Evolutionary conservation across 169 alveolate species (phyloP), one percentile per base, ranked within the genome.

Genomic region (Eimeria praecox): DNA sequence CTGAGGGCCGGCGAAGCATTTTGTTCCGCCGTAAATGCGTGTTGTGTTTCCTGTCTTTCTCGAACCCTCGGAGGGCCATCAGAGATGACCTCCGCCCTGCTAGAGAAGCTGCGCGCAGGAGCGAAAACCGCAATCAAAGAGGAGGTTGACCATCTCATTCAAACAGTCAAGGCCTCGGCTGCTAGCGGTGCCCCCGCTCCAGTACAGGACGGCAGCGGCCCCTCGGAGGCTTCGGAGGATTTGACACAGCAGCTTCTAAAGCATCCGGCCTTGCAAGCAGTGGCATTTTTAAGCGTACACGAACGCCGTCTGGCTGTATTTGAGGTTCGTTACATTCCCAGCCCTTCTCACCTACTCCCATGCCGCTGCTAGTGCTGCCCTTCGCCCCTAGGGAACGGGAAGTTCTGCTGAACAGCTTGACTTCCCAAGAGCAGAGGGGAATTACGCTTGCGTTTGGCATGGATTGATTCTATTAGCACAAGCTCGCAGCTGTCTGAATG

Each of bases 221-320:
- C 27, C 27, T 22, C 49, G 27, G 80, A 59, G 42, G 80, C 77
- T 42, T 30, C 82, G 40, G 93, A 30, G 80, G 80, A 86, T 8
- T 44, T 56, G 80, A 59, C 62, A 20, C 82, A 86, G 71, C 82
- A 56, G 80, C 93, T 86, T 59, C 77, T 86, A n/a, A 86, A 86
- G 78, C 93, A 86, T 27, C 93, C 93, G 40, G 93, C 93, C 35
- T 30, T 86, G 80, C 93, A 86, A 40, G 93, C 93, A n/a, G 93
- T 86, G 56, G 93, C 93, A 22, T 86, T 86, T 27, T 38, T 86
- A 22, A 86, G 93, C 71, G 93, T 86, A 86, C 93, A 86, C 80
- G 93, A 86, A 71, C 93, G 93, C 62, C 93, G 93, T 42, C 22
- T 86, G 77, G 93, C 93, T 33, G 93, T 86, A 20, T 86, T 86